Percentiles rank a stretch among this genome's conserved stretches.
Conservation (phyloP, 805 yeast species). For the Pichia rugopelliculosa region DNA sequence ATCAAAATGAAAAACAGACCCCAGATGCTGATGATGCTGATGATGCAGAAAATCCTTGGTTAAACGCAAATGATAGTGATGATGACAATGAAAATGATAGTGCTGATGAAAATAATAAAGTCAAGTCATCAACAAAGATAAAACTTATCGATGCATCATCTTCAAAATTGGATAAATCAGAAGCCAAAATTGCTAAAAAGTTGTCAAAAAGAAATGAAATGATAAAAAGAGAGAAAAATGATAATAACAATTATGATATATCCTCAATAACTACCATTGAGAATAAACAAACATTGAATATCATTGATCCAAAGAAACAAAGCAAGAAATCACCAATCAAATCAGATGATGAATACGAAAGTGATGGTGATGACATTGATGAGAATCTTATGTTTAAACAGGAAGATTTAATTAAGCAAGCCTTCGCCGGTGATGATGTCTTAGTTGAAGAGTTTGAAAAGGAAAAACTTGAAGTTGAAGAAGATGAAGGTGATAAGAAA, state of each 20-base stretch:
- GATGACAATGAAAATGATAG: slow-evolving; percentile 18
- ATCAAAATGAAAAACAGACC: slow-evolving; percentile 5
- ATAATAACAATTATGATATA: slow-evolving; percentile 20
- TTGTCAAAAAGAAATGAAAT: slow-evolving; percentile 20
- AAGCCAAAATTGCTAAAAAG: slow-evolving; percentile 36
- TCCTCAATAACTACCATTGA: slow-evolving; percentile 37
- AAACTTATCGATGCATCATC: slow-evolving; percentile 43
- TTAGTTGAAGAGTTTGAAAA: slow-evolving; percentile 60
- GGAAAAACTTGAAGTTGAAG: slow-evolving; percentile 61
- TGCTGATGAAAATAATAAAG: slow-evolving; percentile 10
- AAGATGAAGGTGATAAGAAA: slow-evolving; percentile 75
- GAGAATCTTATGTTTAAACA: slow-evolving; percentile 60
- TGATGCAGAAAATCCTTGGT: slow-evolving; percentile 45
- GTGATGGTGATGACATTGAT: slow-evolving; percentile 38
- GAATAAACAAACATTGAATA: slow-evolving; percentile 45
- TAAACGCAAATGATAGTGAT: slow-evolving; percentile 23
- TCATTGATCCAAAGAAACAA: slow-evolving; percentile 36
- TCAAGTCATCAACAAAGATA: slow-evolving; percentile 38
- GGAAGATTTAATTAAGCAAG: slow-evolving; percentile 75
- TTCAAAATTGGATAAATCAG: slow-evolving; percentile 40
- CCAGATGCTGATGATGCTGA: slow-evolving; percentile 3
- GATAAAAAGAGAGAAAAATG: slow-evolving; percentile 24
- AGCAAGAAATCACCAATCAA: slow-evolving; percentile 11
- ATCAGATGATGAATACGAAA: slow-evolving; percentile 31
- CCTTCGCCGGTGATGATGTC: slow-evolving; percentile 97